phyloP scores from a whole-genome alignment of 2,329 filamentous ascomycete species.

The Alternaria solani region DNA sequence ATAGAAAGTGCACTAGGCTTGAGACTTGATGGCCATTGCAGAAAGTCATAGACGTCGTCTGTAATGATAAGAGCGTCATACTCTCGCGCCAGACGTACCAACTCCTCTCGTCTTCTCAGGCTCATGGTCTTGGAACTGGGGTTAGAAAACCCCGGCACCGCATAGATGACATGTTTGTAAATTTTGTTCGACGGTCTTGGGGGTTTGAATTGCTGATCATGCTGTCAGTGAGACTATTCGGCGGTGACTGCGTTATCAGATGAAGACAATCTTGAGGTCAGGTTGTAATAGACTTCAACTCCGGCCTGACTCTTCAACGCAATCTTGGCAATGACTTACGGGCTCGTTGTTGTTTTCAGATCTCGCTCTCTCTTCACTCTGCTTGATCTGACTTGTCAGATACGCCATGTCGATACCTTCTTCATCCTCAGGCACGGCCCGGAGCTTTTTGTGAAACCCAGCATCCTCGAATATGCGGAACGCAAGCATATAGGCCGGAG shows the following conservation, averaged over 20 bases:
- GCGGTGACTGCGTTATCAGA: too few relatives aligned
- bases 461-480: constrained; percentile 85
- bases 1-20: constrained; percentile 33
- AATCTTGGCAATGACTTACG: constrained; percentile 45
- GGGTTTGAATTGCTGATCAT: constrained; percentile 63
- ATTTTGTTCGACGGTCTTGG: constrained; percentile 72
- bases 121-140: constrained; percentile 87
- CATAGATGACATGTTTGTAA: constrained; percentile 88
- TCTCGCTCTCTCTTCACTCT: constrained; percentile 57
- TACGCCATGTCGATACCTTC: constrained; percentile 76
- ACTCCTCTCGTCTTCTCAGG: constrained; percentile 67
- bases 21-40: constrained; percentile 73
- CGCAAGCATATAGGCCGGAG: constrained; percentile 84
- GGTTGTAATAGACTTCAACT: not conserved
- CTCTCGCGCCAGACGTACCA: constrained; percentile 79
- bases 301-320: not conserved
- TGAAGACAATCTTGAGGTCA: not conserved
- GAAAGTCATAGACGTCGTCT: constrained; percentile 94
- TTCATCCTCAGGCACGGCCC: constrained; percentile 77
- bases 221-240: constrained; percentile 17
- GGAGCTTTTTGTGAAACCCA: constrained; percentile 72
- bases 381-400: constrained; percentile 61
- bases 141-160: constrained; percentile 87
- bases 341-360: constrained; percentile 52
- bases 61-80: constrained; percentile 83